Percentiles rank a stretch among this genome's conserved stretches.
Conservation (phyloP, 2,329 filamentous ascomycete species). For the Magnaporthiopsis incrustans region DNA sequence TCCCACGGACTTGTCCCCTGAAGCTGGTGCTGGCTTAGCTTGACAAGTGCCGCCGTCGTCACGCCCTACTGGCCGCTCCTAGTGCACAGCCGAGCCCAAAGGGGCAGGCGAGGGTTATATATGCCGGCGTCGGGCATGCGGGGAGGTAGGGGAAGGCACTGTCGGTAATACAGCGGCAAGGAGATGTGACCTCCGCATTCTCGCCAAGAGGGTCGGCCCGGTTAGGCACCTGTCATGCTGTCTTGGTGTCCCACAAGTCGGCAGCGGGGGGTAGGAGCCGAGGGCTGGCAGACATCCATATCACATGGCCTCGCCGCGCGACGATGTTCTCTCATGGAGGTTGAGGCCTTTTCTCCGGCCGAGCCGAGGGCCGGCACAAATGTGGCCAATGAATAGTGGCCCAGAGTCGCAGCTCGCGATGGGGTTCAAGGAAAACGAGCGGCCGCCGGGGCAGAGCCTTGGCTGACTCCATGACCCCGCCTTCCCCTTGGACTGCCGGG, state of each 20-base stretch:
- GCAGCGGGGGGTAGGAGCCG: background rate
- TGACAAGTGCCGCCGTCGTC: background rate
- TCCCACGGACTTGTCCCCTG: background rate
- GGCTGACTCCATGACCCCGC: background rate
- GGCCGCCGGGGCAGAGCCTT: too few relatives aligned
- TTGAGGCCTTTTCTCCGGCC: too few relatives aligned
- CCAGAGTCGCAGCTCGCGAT: background rate
- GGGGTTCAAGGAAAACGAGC: background rate
- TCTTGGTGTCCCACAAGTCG: background rate
- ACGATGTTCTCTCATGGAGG: background rate
- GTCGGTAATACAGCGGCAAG: background rate
- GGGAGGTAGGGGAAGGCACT: background rate
- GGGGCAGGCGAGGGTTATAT: background rate
- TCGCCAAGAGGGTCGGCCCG: background rate
- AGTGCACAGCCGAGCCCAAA: background rate
- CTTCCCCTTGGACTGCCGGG: background rate
- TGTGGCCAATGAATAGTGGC: background rate
- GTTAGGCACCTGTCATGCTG: background rate
- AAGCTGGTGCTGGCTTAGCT: background rate
- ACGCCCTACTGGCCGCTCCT: background rate
- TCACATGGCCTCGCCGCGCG: background rate
- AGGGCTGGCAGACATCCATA: background rate
- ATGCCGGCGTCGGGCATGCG: background rate
- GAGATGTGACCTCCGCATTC: background rate
- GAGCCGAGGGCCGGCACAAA: too few relatives aligned